These are phyloP conservation scores for Graphiopsis chlorocephala DNA, from an alignment of 2,329 filamentous ascomycete genomes.

Conservation along the genomic window DNA sequence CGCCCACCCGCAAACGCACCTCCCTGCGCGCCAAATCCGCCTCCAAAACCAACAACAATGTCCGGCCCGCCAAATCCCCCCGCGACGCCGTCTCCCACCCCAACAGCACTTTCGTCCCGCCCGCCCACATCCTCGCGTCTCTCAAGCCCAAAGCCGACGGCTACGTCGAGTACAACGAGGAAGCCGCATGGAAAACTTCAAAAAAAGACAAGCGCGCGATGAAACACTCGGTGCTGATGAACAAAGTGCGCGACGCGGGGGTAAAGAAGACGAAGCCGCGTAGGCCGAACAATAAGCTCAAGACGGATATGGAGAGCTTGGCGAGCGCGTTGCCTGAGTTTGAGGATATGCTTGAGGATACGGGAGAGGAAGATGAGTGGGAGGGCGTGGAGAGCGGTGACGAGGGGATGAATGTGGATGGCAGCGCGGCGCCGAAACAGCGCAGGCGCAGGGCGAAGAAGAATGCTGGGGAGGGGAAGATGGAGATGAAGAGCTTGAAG, in stretches of 20 bases:
- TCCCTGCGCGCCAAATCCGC: slow-evolving; percentile 58
- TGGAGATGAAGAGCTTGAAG: slow-evolving; percentile 71
- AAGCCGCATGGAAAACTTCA: slow-evolving; percentile 61
- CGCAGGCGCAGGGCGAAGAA: slow-evolving; percentile 15
- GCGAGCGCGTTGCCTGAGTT: slow-evolving; percentile 74
- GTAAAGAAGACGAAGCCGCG: slow-evolving; percentile 60
- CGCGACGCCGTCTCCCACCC: slow-evolving; percentile 50
- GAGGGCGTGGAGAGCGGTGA: slow-evolving; percentile 33
- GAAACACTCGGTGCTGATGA: slow-evolving; percentile 74
- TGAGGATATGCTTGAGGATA: slow-evolving; percentile 34
- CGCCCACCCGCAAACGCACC: slow-evolving; percentile 52
- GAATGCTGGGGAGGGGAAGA: slow-evolving; percentile 54
- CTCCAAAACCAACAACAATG: slow-evolving; percentile 27
- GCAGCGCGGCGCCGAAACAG: neutral
- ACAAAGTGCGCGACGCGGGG: slow-evolving; percentile 49
- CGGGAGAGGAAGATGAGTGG: slow-evolving; percentile 43
- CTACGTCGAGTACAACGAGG: slow-evolving; percentile 40
- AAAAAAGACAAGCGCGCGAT: slow-evolving; percentile 84
- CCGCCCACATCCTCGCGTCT: slow-evolving; percentile 28
- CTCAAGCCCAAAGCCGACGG: slow-evolving; percentile 36
- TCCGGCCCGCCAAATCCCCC: slow-evolving; percentile 31
- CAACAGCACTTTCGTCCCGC: slow-evolving; percentile 46
- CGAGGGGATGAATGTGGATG: slow-evolving; percentile 22
- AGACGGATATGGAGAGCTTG: slow-evolving; percentile 70
- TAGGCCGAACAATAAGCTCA: slow-evolving; percentile 56